Conservation (phyloP, 305 asterid species). For the Stenogyne calaminthoides region DNA sequence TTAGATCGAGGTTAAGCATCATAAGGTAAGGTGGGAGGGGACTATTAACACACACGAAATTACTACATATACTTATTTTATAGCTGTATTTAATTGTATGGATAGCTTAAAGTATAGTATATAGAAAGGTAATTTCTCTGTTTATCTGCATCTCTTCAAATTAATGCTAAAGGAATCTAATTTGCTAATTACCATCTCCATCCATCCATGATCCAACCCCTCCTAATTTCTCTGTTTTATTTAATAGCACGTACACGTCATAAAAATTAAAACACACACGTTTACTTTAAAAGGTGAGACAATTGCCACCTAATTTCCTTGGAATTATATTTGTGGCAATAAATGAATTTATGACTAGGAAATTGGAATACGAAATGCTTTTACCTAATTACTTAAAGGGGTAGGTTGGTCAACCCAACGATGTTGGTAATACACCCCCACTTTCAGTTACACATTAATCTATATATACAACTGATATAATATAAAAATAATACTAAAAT, state of each 20-base stretch:
- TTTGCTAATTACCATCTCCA: background rate
- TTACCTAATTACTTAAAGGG: background rate
- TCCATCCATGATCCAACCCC: background rate
- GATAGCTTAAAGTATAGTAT: too few species aligned
- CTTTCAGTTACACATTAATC: too few species aligned
- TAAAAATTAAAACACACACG: background rate
- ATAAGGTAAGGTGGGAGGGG: too few species aligned
- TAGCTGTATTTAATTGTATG: too few species aligned
- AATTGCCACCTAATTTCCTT: conserved; percentile 25
- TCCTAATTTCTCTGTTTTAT: background rate
- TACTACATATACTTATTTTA: too few species aligned
- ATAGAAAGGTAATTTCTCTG: too few species aligned
- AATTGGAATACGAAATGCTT: background rate
- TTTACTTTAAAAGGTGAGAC: background rate
- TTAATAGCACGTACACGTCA: background rate
- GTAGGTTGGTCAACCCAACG: background rate
- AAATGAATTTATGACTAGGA: conserved; percentile 3
- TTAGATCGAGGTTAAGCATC: too few species aligned
- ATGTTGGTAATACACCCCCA: background rate
- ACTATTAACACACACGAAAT: too few species aligned
- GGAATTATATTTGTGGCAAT: background rate
- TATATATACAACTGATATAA: background rate
- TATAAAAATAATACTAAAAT: background rate
- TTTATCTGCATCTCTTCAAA: too few species aligned
- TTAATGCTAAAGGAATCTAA: background rate